Evolutionary conservation across 352 stramenopile species (phyloP), one percentile per base, ranked within the genome.

Genomic region (Phytophthora citricola): DNA sequence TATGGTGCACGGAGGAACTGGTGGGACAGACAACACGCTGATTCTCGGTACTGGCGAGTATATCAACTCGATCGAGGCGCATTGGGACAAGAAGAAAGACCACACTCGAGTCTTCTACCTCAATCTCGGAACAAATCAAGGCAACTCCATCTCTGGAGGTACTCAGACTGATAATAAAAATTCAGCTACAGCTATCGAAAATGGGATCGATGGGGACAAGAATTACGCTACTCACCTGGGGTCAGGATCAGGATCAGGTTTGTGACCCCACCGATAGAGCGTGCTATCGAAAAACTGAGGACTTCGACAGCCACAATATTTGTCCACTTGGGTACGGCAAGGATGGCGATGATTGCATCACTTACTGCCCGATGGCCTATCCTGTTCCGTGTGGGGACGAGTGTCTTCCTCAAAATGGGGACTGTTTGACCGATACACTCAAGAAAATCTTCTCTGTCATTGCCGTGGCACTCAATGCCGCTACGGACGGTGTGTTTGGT

Each of bases 81-180:
- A 58, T 53, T 78, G 63, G 67, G 78, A 41, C 15, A 73, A 78
- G 70, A 71, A 83, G 11, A 44, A 67, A 49, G 52, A 66, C 32
- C 55, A 59, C 46, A 87, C 75, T 26, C 70, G 78, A 40, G 69
- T 83, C 5, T 85, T 80, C 52, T 85, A 82, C 52, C 31, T 83
- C 43, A 79, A 69, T 10, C 56, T 73, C 3, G 66, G 44, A 5
- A 87, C 78, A 26, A 85, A 64, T 50, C 39, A 68, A 1, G 74
- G 71, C 9, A 76, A 74, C 14, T 69, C 65, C 8, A 17, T 85
- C 0, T 67, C 68, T 1, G 56, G 32, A 49, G 79, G 74, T 15
- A 59, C 56, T 2, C 70, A 73, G 49, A 84, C 71, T 2, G 71
- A 65, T 27, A 63, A 61, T 24, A 83, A 75, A 20, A 59, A 54